Evolutionary conservation across 305 asterid species (phyloP).

Genomic region (Solanum hybrid): DNA sequence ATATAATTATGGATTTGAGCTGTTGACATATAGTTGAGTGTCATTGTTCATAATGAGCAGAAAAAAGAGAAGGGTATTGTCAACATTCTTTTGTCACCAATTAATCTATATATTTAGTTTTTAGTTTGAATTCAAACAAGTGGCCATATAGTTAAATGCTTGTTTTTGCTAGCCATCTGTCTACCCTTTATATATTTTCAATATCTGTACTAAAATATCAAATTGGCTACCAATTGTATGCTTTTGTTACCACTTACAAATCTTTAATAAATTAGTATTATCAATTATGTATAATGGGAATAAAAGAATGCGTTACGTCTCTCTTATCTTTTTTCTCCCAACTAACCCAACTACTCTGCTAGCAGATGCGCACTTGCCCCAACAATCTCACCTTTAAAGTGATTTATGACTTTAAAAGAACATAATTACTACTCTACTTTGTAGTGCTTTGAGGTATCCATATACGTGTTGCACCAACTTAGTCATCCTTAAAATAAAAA

Average conservation of each 20-base stretch:
- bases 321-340: background rate
- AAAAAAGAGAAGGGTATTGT: background rate
- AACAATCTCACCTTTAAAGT: background rate
- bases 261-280: background rate
- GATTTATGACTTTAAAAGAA: background rate
- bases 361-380: background rate
- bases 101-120: background rate
- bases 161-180: background rate
- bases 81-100: background rate
- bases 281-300: background rate
- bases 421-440: background rate
- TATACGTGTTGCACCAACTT: background rate
- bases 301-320: background rate
- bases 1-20: background rate
- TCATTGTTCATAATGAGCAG: background rate
- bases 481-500: too few relatives aligned
- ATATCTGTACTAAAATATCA: background rate
- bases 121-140: background rate
- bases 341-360: background rate
- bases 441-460: background rate
- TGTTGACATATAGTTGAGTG: background rate
- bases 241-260: background rate
- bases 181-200: background rate
- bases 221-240: background rate
- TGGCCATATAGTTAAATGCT: background rate